Percentiles rank a stretch among this genome's conserved stretches.
These are phyloP conservation scores for Ceraceosorus guamensis DNA, from an alignment of 1,284 basidiomycete genomes.

Conservation along the genomic window DNA sequence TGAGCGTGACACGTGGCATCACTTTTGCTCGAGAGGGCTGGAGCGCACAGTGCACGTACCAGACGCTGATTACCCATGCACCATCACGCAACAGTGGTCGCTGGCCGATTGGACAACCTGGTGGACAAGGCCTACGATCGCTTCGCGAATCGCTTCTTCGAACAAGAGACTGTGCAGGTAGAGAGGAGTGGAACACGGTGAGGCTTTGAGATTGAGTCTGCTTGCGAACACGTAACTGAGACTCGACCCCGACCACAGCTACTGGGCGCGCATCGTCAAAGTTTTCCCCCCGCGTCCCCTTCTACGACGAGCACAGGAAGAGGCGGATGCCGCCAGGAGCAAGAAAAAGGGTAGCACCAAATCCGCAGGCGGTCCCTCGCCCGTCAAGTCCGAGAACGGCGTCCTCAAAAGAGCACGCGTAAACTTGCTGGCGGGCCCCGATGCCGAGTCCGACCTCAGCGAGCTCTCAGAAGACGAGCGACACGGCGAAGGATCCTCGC, in stretches of 20 bases:
- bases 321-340: background rate
- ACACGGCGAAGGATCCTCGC: background rate
- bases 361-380: too few relatives aligned
- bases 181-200: slow-evolving; percentile 45
- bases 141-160: slow-evolving; percentile 89
- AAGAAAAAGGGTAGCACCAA: too few relatives aligned
- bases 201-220: slow-evolving; percentile 5
- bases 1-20: background rate
- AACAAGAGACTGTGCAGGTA: slow-evolving; percentile 58
- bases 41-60: background rate
- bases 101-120: slow-evolving; percentile 86
- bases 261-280: slow-evolving; percentile 66
- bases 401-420: too few relatives aligned
- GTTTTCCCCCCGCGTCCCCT: slow-evolving; percentile 64
- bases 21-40: background rate
- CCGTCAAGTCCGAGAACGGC: background rate
- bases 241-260: slow-evolving; percentile 53
- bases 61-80: background rate
- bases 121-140: slow-evolving; percentile 90
- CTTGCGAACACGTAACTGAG: slow-evolving; percentile 1
- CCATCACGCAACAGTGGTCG: slow-evolving; percentile 75
- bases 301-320: slow-evolving; percentile 10
- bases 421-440: background rate
- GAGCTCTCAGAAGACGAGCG: slow-evolving; percentile 74
- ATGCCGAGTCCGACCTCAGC: slow-evolving; percentile 58